Evolutionary conservation across 805 yeast species (phyloP).

Genomic region (Brettanomyces anomalus): DNA sequence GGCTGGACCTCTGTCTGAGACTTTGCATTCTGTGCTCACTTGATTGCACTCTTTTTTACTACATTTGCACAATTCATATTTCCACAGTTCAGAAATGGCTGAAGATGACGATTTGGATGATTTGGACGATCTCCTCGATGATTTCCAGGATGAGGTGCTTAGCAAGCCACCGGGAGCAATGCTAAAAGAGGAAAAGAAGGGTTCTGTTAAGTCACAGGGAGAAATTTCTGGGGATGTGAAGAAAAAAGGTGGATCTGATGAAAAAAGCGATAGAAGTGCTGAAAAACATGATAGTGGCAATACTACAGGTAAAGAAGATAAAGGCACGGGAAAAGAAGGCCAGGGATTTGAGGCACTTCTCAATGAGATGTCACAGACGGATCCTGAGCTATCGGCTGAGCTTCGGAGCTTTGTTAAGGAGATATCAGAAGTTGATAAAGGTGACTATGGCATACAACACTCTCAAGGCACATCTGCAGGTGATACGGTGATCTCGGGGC

Average conservation of each 20-base stretch:
- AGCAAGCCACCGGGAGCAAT: conserved; percentile 51
- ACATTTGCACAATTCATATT: too few relatives aligned
- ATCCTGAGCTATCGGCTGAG: conserved; percentile 21
- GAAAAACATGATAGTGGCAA: not conserved
- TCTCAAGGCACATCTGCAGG: conserved; percentile 5
- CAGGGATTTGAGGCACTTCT: conserved; percentile 10
- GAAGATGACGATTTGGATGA: conserved; percentile 64
- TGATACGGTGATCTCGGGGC: not conserved
- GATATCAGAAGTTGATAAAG: conserved; percentile 16
- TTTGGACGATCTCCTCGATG: conserved; percentile 78
- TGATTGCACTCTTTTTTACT: too few relatives aligned
- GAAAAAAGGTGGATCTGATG: not conserved
- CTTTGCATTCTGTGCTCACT: too few relatives aligned
- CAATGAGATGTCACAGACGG: conserved; percentile 10
- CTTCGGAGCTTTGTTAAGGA: conserved; percentile 16
- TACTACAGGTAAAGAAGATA: not conserved
- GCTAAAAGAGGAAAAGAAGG: conserved; percentile 3
- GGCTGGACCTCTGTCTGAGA: too few relatives aligned
- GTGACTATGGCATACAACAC: conserved; percentile 6
- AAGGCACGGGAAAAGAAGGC: conserved; percentile 1
- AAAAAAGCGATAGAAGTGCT: not conserved
- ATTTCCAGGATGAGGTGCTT: conserved; percentile 64
- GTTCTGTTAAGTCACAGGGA: too few relatives aligned
- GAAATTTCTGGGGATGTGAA: not conserved
- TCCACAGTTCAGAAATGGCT: conserved; percentile 4